Evolutionary conservation across 1,284 basidiomycete genomes (phyloP), one percentile per base, ranked within the genome.

Genomic region (Uromyces viciae-fabae): DNA sequence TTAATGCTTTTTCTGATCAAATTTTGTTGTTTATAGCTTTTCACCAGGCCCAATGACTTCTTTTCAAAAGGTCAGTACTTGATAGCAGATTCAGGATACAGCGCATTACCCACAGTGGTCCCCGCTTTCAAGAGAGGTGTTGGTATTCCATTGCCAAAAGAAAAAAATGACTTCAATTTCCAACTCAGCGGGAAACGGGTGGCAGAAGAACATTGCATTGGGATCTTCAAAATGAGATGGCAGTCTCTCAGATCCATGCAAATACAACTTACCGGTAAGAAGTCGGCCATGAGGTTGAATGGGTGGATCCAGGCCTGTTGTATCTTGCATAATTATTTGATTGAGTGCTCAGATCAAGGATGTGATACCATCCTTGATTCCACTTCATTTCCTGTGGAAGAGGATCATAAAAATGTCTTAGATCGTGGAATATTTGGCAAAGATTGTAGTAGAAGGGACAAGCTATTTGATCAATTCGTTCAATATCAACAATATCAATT

Each of bases 61-160:
- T 71, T 71, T 33, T 71, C 22, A 1, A 0, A n/a, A 7, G 75
- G 62, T 22, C 7, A 68, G n/a, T 77, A 77, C 49, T 40, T 77
- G 31, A 28, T 77, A 31, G 75, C 62, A 3, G 75, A 77, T 28
- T 77, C 46, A 22, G 75, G 31, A 9, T 77, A 77, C 22, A 54
- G 49, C 8, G 33, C 75, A 38, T 14, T 62, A 1, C 2, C 40
- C 4, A 68, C 62, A 3, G 31, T 42, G 2, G 28, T 66, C 40
- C 75, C 75, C 22, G 62, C 58, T 3, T 68, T 66, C 62, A 77
- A 77, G 46, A 25, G n/a, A 19, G 2, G 43, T 0, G 28, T 22
- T 31, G 28, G 68, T 28, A 4, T 22, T 7, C 28, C 19, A 15
- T 46, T 71, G 2, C 68, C 43, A 11, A 22, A 25, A 0, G 28